A percentile compares a stretch with the other conserved stretches of the same genome.
These are phyloP conservation scores for Penicillium nordicum DNA, from an alignment of 2,329 filamentous ascomycete genomes.

Conservation along the genomic window DNA sequence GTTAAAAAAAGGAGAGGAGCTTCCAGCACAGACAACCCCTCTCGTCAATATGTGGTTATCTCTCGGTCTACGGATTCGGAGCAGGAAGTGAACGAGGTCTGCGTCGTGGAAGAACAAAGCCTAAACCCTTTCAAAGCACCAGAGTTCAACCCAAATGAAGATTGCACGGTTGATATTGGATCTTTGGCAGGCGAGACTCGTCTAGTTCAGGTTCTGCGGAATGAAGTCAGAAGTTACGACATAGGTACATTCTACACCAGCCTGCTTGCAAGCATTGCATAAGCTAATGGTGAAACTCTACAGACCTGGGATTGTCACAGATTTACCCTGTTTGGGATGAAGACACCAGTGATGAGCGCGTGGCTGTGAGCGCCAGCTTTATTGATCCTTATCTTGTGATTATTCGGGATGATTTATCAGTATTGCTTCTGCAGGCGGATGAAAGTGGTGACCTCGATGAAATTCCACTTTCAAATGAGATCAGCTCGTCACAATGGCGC, in stretches of 20 bases:
- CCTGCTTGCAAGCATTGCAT: background rate
- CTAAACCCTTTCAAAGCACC: constrained; percentile 75
- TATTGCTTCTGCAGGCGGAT: constrained; percentile 75
- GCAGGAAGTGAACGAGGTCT: constrained; percentile 74
- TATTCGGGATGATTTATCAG: constrained; percentile 76
- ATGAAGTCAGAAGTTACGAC: constrained; percentile 87
- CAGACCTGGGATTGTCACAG: constrained; percentile 81
- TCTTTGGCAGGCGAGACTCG: constrained; percentile 75
- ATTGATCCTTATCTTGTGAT: constrained; percentile 82
- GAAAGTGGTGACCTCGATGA: constrained; percentile 82
- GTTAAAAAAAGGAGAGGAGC: constrained; percentile 45
- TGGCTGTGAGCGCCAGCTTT: constrained; percentile 76
- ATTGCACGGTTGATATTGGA: constrained; percentile 79
- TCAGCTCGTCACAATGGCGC: constrained; percentile 68
- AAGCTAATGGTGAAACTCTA: background rate
- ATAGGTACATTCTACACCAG: constrained; percentile 59
- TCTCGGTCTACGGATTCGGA: constrained; percentile 64
- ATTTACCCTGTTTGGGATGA: constrained; percentile 93
- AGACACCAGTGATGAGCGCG: constrained; percentile 71
- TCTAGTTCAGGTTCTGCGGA: constrained; percentile 82
- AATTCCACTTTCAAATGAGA: constrained; percentile 60
- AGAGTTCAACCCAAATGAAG: constrained; percentile 88
- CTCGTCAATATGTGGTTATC: constrained; percentile 76
- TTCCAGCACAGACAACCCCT: constrained; percentile 49
- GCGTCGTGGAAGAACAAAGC: constrained; percentile 67